A percentile compares a stretch with the other conserved stretches of the same genome.
Conservation (phyloP, 2,329 filamentous ascomycete species). For the Diaporthe sp. region DNA sequence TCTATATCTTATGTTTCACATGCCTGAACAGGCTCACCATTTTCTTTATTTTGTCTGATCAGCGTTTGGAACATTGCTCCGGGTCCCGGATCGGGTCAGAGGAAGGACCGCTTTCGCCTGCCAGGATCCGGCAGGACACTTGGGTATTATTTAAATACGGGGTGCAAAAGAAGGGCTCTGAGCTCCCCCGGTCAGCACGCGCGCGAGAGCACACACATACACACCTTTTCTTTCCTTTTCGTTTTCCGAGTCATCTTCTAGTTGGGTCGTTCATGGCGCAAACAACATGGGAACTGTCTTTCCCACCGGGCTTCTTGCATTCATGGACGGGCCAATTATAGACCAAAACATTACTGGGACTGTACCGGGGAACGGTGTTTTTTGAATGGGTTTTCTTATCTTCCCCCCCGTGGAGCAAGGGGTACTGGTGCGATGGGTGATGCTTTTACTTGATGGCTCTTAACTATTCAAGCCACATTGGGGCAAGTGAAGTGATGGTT, state of each 20-base stretch:
- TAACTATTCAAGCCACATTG: neutral
- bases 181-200: neutral
- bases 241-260: neutral
- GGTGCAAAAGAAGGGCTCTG: slow-evolving; percentile 22
- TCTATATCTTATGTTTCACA: neutral
- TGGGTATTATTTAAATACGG: slow-evolving; percentile 20
- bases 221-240: neutral
- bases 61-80: neutral
- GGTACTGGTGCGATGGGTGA: slow-evolving; percentile 16
- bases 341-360: slow-evolving; percentile 18
- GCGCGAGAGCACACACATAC: neutral
- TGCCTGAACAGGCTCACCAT: slow-evolving; percentile 7
- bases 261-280: slow-evolving; percentile 1
- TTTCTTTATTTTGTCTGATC: slow-evolving; percentile 5
- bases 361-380: slow-evolving; percentile 9
- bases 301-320: slow-evolving; percentile 15
- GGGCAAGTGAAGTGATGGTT: neutral
- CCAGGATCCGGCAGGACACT: neutral
- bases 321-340: slow-evolving; percentile 28
- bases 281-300: slow-evolving; percentile 1
- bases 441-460: slow-evolving; percentile 1
- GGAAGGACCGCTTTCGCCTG: neutral
- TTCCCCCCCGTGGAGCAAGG: slow-evolving; percentile 10
- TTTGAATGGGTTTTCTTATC: neutral
- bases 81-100: neutral